Evolutionary conservation across 2,329 filamentous ascomycete species (phyloP).

Genomic region (Claviceps humidiphila): DNA sequence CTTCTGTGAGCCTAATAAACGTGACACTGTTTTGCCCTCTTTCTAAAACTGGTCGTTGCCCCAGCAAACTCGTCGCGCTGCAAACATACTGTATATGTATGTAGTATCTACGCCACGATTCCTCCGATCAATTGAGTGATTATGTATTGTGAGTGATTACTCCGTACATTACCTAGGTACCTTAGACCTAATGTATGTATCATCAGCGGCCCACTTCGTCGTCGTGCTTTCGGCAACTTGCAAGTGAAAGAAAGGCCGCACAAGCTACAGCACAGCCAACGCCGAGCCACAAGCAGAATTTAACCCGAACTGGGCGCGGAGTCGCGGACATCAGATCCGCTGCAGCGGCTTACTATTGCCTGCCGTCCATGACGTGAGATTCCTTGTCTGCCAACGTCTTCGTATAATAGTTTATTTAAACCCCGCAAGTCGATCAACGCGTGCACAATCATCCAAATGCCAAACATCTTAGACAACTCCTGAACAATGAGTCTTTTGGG

Average conservation of each 20-base stretch:
- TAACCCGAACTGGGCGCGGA: background rate
- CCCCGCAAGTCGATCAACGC: background rate
- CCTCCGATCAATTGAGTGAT: no score
- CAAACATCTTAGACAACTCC: background rate
- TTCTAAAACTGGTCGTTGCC: no score
- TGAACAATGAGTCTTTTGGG: slow-evolving; percentile 32
- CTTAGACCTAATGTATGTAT: background rate
- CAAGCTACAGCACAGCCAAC: background rate
- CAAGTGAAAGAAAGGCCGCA: background rate
- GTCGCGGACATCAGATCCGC: background rate
- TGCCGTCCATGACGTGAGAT: background rate
- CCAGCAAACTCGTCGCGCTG: no score
- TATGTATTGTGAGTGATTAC: no score
- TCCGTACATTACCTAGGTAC: no score
- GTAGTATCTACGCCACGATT: no score
- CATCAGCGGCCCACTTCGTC: background rate
- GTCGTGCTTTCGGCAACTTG: background rate
- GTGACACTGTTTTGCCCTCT: no score
- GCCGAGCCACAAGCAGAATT: background rate
- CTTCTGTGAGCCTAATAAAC: no score
- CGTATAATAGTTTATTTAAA: background rate
- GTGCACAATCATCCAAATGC: background rate
- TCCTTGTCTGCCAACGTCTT: background rate
- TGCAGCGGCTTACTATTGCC: background rate
- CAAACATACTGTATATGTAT: no score